Evolutionary conservation across 257 asterid species (phyloP).

Genomic region (Salvia rosmarinus): DNA sequence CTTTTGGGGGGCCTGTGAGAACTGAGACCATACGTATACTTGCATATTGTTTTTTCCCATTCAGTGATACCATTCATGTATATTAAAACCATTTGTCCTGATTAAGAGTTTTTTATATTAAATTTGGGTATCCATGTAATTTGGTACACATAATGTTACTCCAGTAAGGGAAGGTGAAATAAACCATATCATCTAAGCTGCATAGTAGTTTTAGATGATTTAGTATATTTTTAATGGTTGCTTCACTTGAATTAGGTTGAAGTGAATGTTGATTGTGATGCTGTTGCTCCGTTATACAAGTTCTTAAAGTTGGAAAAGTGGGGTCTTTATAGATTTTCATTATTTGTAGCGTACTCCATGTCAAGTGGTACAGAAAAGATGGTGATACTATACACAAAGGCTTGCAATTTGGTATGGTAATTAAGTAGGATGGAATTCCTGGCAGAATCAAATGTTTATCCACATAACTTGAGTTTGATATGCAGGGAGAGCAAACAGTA

Average conservation of each 20-base stretch:
- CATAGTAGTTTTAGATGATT: not conserved
- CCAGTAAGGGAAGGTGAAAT: not conserved
- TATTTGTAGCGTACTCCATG: slow-evolving; percentile 45
- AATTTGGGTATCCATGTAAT: not conserved
- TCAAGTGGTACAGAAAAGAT: slow-evolving; percentile 78
- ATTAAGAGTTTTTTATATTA: not conserved
- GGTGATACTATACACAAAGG: slow-evolving; percentile 89
- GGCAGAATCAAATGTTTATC: not conserved
- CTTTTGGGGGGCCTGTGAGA: no score
- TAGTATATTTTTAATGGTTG: not conserved
- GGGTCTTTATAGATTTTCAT: slow-evolving; percentile 53
- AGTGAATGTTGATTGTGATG: slow-evolving; percentile 75
- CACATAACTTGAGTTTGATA: slow-evolving; percentile 12
- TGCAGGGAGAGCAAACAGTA: slow-evolving; percentile 87
- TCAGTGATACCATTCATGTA: not conserved
- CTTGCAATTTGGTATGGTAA: slow-evolving; percentile 85
- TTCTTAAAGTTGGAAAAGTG: slow-evolving; percentile 77
- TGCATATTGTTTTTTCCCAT: not conserved
- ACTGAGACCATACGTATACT: not conserved
- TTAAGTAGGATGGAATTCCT: slow-evolving; percentile 34
- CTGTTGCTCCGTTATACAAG: slow-evolving; percentile 76
- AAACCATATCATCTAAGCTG: slow-evolving; percentile 4
- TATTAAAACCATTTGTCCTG: not conserved
- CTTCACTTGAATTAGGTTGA: slow-evolving; percentile 52
- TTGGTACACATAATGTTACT: slow-evolving; percentile 4